These are phyloP conservation scores for Apiospora malaysiana DNA, from an alignment of 2,329 filamentous ascomycete genomes.

Conservation along the genomic window DNA sequence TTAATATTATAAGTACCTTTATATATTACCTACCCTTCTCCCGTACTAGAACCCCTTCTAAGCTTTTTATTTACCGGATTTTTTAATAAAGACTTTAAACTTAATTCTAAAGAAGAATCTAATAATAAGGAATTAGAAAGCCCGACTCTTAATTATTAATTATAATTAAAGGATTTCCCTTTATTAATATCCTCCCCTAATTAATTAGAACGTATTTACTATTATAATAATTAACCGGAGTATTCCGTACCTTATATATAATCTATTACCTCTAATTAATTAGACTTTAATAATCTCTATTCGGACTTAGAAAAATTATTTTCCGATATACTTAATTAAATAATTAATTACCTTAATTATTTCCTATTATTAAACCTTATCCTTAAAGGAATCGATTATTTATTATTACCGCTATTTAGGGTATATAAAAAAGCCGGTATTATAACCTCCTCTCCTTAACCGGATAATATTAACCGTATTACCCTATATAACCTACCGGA, in stretches of 20 bases:
- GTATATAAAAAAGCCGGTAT: background rate
- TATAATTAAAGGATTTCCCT: no score
- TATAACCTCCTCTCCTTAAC: background rate
- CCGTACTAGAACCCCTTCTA: no score
- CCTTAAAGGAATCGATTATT: background rate
- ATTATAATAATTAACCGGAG: background rate
- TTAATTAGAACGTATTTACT: no score
- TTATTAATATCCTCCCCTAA: no score
- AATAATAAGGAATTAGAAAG: background rate
- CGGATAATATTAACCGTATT: background rate
- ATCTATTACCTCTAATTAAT: conserved; percentile 1
- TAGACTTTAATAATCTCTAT: no score
- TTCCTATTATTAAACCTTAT: background rate
- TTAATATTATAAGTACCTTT: no score
- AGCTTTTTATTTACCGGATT: no score
- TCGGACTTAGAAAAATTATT: no score
- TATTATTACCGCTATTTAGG: background rate
- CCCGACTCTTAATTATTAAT: background rate
- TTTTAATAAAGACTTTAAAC: background rate
- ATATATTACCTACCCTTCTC: background rate
- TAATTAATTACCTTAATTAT: background rate
- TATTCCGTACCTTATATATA: background rate
- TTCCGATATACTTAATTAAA: background rate
- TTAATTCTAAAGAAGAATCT: no score
- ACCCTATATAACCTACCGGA: background rate